Conservation (phyloP, 2,329 filamentous ascomycete species). For the Huntiella moniliformis region DNA sequence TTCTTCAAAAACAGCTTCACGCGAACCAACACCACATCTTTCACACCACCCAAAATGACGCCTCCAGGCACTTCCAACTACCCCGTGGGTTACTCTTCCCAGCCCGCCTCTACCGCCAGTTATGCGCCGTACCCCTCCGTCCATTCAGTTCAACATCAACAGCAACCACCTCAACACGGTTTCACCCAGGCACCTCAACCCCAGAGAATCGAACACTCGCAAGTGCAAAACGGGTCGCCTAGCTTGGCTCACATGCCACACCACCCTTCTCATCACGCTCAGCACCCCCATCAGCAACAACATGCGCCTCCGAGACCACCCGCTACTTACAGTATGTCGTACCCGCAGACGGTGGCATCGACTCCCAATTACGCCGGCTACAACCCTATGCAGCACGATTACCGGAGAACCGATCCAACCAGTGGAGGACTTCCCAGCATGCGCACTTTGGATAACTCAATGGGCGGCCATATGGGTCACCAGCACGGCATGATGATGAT, state of each 20-base stretch:
- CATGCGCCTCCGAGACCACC: constrained; percentile 7
- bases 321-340: constrained; percentile 7
- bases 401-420: constrained; percentile 8
- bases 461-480: constrained; percentile 1
- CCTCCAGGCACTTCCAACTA: constrained; percentile 6
- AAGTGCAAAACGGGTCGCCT: constrained; percentile 7
- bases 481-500: constrained; percentile 8
- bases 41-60: constrained; percentile 1
- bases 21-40: not conserved
- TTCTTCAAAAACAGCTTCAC: no score
- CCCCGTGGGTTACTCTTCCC: constrained; percentile 3
- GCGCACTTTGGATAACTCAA: constrained; percentile 21
- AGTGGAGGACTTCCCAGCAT: constrained; percentile 20
- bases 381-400: constrained; percentile 8
- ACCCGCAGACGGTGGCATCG: constrained; percentile 7
- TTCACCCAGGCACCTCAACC: constrained; percentile 5
- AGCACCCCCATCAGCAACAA: constrained; percentile 6
- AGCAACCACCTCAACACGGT: constrained; percentile 3
- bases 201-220: constrained; percentile 7
- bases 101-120: not conserved
- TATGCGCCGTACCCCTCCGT: constrained; percentile 5
- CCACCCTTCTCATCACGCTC: constrained; percentile 1
- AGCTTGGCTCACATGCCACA: constrained; percentile 6
- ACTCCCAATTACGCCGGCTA: constrained; percentile 7
- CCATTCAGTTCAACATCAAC: no score